Base-by-base conservation (phyloP, 257 asterid genomes). In the Salvia hispanica region DNA sequence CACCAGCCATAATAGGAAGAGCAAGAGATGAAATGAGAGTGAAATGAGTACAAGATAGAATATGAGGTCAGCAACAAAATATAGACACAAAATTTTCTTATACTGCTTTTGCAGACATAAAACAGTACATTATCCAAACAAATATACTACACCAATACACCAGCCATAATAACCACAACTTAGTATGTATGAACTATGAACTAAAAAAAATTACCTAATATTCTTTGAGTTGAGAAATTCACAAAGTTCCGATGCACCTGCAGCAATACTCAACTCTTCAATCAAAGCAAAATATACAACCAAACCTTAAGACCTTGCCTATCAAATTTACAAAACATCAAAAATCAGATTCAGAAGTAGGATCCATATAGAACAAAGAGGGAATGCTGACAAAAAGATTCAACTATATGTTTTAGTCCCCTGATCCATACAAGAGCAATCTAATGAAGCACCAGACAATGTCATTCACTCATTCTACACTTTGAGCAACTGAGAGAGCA, bases 191-290 rank as follows among this genome's bases (percentile, higher is more conserved):
- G 4, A 46, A 7, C 54, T 39, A 68, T 75, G 44, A 9, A 57
- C 40, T 31, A 44, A 40, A 67, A 40, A 67, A 28, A 1, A 60
- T 81, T 76, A 85, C 99, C 95, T 84, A 73, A 93, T 83, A 52
- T 80, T 90, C 75, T 73, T 86, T 3, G 95, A 87, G 47, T 90
- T 89, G 10, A 93, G 95, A 86, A 81, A 93, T 60, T 78, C 75
- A 60, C 83, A 93, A 73, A 93, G 99, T 56, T 93, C 92, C 6
- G 83, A 65, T 52, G 97, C 96, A 77, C 99, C 99, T 93, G 95
- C 80, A 80, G 57, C 74, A 77, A 69, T 67, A 69, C 25, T n/a
- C 34, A 70, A 76, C 62, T 70, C 37, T 57, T 60, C 33, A 67
- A 34, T 14, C 61, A 64, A 40, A 68, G 56, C 33, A 39, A 56